Conservation (phyloP, 139 green algal genomes). For the Monoraphidium neglectum region DNA sequence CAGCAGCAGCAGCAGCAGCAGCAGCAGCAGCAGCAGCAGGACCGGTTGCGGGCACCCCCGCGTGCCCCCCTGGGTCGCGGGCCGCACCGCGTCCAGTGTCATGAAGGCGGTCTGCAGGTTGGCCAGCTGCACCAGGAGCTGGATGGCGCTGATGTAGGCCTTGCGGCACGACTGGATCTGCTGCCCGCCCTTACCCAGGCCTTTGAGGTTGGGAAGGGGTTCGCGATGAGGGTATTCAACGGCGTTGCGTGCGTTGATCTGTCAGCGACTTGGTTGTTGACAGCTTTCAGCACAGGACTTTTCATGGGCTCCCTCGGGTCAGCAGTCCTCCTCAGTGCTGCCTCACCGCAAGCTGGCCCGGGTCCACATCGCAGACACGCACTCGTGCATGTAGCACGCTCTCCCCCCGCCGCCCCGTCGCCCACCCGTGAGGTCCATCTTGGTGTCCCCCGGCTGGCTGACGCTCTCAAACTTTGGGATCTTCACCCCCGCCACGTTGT, state of each 20-base stretch:
- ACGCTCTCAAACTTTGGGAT: constrained; percentile 90
- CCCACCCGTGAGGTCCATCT: constrained; percentile 82
- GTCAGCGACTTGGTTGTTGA: too few species aligned
- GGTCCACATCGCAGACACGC: too few species aligned
- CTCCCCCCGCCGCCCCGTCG: not conserved
- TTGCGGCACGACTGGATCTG: constrained; percentile 89
- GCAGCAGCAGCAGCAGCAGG: not conserved
- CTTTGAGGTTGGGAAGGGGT: too few species aligned
- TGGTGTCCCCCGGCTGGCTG: constrained; percentile 63
- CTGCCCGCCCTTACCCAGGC: constrained; percentile 91
- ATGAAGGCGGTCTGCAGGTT: constrained; percentile 98
- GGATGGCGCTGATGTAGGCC: constrained; percentile 78
- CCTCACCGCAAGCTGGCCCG: too few species aligned
- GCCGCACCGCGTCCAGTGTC: constrained; percentile 89
- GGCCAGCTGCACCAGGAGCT: constrained; percentile 95
- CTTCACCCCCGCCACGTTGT: constrained; percentile 99
- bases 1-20: too few species aligned
- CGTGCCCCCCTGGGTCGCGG: constrained; percentile 66
- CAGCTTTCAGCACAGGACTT: too few species aligned
- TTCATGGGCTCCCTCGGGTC: too few species aligned
- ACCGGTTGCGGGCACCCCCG: constrained; percentile 8
- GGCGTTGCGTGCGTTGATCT: too few species aligned
- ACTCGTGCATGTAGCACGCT: not conserved
- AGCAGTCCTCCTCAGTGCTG: too few species aligned
- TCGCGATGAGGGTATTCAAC: too few species aligned